Evolutionary conservation across 495 filamentous ascomycete genomes (phyloP), one percentile per base, ranked within the genome.

Genomic region (Aspergillus diversus): DNA sequence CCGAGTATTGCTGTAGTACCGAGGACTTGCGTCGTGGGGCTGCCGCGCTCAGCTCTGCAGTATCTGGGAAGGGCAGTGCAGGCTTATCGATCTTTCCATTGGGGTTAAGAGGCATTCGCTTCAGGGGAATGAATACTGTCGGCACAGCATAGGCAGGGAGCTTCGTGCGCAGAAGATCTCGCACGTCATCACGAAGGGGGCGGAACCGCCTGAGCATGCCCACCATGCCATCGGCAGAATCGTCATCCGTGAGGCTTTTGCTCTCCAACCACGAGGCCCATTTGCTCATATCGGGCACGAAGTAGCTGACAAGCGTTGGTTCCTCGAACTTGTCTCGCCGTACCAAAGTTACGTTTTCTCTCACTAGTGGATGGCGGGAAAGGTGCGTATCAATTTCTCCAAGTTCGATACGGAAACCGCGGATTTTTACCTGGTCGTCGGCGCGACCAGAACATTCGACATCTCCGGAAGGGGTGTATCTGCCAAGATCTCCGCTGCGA

Each of bases 61-160:
- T 87, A 72, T 94, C 91, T 0, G 95, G 95, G 85, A 96, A 97
- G 0, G 95, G 95, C 47, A 99, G 82, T 1, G 88, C 89, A 6
- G 92, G 92, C 75, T 89, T 92, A 71, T 99, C 95, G 50, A 96
- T 87, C 79, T 97, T 98, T 63, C 93, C 93, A 66, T 97, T 97
- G 13, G 94, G 94, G 75, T 97, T 97, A 33, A 98, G 80, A 0
- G 94, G 94, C 57, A 97, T 84, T 46, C 88, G 88, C 55, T 84
- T 83, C 27, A 99, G 85, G 3, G 91, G 86, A 33, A 99, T 90
- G 63, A 93, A 84, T 37, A 94, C 82, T 0, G 84, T 85, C 0
- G 95, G 95, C 0, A 98, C 89, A 0, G 93, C 90, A 68, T 98
- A 93, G 3, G 78, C 69, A 8, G 95, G 90, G 8, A 98, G 78